A percentile compares a stretch with the other conserved stretches of the same genome.
These are phyloP conservation scores for Syzygium malaccense DNA, from an alignment of 441 rosid species.

Conservation along the genomic window DNA sequence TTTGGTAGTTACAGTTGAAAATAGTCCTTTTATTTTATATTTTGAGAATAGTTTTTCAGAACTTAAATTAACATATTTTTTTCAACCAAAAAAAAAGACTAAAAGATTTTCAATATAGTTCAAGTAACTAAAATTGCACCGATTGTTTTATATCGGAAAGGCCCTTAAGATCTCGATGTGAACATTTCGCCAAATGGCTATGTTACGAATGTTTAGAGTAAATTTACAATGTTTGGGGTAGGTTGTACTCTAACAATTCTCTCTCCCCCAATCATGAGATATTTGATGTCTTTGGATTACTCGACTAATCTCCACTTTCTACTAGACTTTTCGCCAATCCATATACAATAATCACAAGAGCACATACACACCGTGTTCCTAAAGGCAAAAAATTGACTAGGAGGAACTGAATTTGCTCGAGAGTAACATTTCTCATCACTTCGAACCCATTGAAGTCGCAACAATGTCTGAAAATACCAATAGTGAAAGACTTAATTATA, in stretches of 20 bases:
- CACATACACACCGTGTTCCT: background rate
- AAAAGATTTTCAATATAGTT: background rate
- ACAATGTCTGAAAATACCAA: fast-evolving
- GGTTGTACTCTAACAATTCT: background rate
- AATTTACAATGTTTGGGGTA: background rate
- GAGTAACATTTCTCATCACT: background rate
- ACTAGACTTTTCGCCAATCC: background rate
- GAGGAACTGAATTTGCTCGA: fast-evolving
- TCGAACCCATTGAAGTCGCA: background rate
- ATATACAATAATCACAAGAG: background rate
- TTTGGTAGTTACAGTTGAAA: background rate
- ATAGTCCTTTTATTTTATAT: background rate
- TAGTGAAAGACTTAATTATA: background rate
- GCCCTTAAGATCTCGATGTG: fast-evolving
- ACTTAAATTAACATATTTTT: fast-evolving
- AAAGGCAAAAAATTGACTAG: background rate
- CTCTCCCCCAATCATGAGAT: fast-evolving
- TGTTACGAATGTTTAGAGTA: background rate
- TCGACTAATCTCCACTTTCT: background rate
- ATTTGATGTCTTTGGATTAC: background rate
- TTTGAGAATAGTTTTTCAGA: fast-evolving
- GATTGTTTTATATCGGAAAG: fast-evolving
- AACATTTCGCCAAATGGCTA: fast-evolving
- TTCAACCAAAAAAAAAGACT: too few species aligned
- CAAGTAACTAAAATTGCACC: fast-evolving